Percentiles rank a stretch among this genome's conserved stretches.
Conservation (phyloP, 2,329 filamentous ascomycete species). For the Fusarium transvaalense region DNA sequence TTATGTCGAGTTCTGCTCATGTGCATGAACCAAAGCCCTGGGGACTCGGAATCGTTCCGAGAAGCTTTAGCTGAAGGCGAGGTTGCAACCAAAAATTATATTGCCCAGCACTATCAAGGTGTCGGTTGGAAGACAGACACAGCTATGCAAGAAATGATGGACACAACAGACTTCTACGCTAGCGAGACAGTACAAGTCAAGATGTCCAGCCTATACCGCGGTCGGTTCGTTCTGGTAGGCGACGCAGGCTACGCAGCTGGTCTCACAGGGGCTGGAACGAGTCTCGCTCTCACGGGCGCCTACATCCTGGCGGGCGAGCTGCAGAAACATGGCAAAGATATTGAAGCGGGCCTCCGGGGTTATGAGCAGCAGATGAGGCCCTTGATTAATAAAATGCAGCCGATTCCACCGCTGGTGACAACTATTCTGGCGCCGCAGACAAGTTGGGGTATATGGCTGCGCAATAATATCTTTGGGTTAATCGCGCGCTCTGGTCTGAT, state of each 20-base stretch:
- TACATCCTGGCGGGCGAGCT: constrained; percentile 66
- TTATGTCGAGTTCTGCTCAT: constrained; percentile 53
- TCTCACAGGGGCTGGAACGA: constrained; percentile 62
- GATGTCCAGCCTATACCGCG: constrained; percentile 53
- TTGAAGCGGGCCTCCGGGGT: constrained; percentile 50
- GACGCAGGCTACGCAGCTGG: constrained; percentile 64
- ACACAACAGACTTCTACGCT: constrained; percentile 60
- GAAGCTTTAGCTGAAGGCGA: constrained; percentile 52
- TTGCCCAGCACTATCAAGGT: constrained; percentile 56
- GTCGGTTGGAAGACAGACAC: constrained; percentile 60
- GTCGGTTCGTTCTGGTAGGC: constrained; percentile 62
- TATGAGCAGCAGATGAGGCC: constrained; percentile 60
- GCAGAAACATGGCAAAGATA: constrained; percentile 39
- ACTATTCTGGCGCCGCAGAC: constrained; percentile 59
- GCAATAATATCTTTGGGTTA: constrained; percentile 58
- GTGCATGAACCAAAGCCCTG: constrained; percentile 49
- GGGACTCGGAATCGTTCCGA: constrained; percentile 53
- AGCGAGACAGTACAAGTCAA: constrained; percentile 60
- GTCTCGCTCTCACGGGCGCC: constrained; percentile 59
- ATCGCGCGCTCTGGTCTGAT: constrained; percentile 54
- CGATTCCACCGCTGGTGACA: constrained; percentile 51
- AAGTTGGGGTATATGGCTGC: constrained; percentile 58
- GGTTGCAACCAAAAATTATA: constrained; percentile 51
- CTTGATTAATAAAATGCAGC: constrained; percentile 54
- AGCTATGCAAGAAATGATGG: constrained; percentile 53